Evolutionary conservation across 2,329 filamentous ascomycete species (phyloP).

Genomic region (Penicillium sp.): DNA sequence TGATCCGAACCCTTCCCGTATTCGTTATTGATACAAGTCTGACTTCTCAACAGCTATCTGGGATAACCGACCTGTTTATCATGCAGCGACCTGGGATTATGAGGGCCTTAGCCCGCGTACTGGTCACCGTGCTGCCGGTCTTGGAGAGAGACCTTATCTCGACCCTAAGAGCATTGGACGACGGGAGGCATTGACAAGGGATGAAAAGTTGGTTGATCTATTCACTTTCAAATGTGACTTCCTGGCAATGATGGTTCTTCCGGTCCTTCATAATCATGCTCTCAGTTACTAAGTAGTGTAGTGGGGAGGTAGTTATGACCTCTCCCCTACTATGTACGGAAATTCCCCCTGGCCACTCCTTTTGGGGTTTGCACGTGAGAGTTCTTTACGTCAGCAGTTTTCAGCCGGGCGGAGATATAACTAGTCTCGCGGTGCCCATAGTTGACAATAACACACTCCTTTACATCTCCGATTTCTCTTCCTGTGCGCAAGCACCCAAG

Average conservation of each 20-base stretch:
- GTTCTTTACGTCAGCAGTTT: too few species aligned
- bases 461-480: too few species aligned
- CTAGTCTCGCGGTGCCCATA: too few species aligned
- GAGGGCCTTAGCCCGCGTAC: conserved; percentile 46
- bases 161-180: conserved; percentile 43
- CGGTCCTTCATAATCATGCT: not conserved
- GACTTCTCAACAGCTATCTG: conserved; percentile 32
- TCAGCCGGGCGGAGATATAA: too few species aligned
- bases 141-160: conserved; percentile 56
- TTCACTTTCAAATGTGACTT: too few species aligned
- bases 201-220: not conserved
- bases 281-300: too few species aligned
- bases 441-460: too few species aligned
- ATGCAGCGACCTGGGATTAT: conserved; percentile 54
- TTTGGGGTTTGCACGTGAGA: too few species aligned
- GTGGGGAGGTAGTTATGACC: too few species aligned
- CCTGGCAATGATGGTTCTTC: not conserved
- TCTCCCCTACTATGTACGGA: too few species aligned
- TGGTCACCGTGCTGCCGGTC: conserved; percentile 50
- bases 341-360: too few species aligned
- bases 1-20: conserved; percentile 43
- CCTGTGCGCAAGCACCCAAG: too few species aligned
- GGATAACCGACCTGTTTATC: conserved; percentile 56
- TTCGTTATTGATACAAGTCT: not conserved
- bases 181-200: conserved; percentile 24